These are phyloP conservation scores for Acrasis kona DNA, from an alignment of 78 protist genomes.

Conservation along the genomic window DNA sequence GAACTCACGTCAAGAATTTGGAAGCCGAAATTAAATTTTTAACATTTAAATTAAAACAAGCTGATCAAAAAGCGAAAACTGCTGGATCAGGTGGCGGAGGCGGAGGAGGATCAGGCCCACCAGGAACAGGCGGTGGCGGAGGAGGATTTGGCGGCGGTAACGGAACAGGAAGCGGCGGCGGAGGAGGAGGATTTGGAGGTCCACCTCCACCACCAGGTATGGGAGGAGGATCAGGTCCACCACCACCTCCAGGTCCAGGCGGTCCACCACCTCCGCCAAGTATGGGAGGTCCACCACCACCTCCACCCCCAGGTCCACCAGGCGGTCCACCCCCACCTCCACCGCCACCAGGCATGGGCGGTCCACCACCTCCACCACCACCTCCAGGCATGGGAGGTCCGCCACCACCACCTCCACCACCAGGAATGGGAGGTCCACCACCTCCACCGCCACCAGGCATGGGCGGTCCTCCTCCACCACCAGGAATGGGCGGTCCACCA, in stretches of 20 bases:
- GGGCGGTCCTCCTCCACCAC: slow-evolving; percentile 1
- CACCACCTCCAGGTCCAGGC: no score
- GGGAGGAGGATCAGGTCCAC: no score
- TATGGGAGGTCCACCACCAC: not conserved
- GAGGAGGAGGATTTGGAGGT: no score
- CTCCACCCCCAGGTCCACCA: not conserved
- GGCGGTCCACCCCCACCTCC: not conserved
- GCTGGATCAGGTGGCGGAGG: not conserved
- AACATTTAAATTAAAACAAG: not conserved
- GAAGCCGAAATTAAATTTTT: not conserved
- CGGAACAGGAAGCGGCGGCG: no score
- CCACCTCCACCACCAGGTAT: no score
- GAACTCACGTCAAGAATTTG: not conserved
- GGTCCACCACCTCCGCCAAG: not conserved
- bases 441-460: not conserved
- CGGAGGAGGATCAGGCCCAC: no score
- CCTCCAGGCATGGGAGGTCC: not conserved
- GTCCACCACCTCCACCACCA: not conserved
- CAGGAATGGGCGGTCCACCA: slow-evolving; percentile 3
- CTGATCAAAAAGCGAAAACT: not conserved
- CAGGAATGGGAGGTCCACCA: slow-evolving; percentile 1
- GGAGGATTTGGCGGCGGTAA: no score
- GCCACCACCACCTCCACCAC: not conserved
- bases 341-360: not conserved
- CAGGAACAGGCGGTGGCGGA: no score